Percentiles rank a stretch among this genome's conserved stretches.
Evolutionary conservation across 345 rosid genomes (phyloP).

Genomic region (Gossypium bickii): DNA sequence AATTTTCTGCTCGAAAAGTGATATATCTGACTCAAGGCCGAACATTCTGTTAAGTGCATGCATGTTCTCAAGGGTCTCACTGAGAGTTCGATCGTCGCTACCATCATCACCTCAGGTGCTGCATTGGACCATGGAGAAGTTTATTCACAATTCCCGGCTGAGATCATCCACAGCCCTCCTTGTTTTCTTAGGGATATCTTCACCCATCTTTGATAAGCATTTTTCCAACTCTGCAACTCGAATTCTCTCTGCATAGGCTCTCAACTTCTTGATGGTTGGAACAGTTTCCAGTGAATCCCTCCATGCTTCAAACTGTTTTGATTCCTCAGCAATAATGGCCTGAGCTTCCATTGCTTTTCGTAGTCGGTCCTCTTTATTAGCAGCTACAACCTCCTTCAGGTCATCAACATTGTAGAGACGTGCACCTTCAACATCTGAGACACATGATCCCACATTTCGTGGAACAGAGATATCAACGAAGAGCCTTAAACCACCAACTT

Average conservation of each 20-base stretch:
- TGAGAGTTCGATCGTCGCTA: constrained; percentile 64
- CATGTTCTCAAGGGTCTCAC: constrained; percentile 92
- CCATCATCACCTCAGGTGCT: constrained; percentile 96
- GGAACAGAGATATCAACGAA: constrained; percentile 92
- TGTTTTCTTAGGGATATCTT: constrained; percentile 77
- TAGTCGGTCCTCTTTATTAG: constrained; percentile 90
- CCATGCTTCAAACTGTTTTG: constrained; percentile 88
- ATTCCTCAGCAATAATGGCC: constrained; percentile 68
- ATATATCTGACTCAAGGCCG: constrained; percentile 70
- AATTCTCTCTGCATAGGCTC: constrained; percentile 93
- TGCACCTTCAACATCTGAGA: constrained; percentile 44
- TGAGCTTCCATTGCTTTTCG: constrained; percentile 97
- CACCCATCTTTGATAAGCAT: constrained; percentile 92
- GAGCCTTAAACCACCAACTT: constrained; percentile 63
- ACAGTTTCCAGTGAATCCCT: constrained; percentile 93
- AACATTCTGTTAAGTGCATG: constrained; percentile 96
- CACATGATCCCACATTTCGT: constrained; percentile 82
- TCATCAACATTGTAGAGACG: constrained; percentile 86
- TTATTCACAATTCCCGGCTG: constrained; percentile 86
- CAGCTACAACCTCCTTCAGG: constrained; percentile 98
- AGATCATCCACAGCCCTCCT: constrained; percentile 83
- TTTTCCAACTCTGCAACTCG: constrained; percentile 74
- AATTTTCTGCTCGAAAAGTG: constrained; percentile 74
- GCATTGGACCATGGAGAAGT: constrained; percentile 98
- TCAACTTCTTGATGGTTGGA: constrained; percentile 89